Conservation (phyloP, 2,329 filamentous ascomycete species). For the Cytospora leucostoma region DNA sequence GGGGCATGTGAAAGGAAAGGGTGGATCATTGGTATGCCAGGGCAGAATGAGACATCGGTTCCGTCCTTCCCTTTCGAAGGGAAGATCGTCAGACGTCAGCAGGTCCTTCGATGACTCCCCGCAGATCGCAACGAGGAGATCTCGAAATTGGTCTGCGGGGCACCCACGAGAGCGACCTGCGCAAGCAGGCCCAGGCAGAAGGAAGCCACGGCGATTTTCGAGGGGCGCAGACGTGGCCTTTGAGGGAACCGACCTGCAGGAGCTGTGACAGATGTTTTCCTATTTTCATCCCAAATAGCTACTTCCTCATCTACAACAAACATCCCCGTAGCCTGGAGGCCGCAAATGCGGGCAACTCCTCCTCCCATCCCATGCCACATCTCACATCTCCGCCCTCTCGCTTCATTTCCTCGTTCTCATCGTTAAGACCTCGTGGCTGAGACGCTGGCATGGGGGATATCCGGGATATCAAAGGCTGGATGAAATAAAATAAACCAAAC, state of each 20-base stretch:
- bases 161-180: neutral
- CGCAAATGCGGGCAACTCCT: neutral
- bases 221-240: neutral
- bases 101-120: too few species aligned
- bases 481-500: neutral
- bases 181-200: neutral
- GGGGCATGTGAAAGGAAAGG: too few species aligned
- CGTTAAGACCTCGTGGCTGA: constrained; percentile 12
- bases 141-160: too few species aligned
- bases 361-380: neutral
- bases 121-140: too few species aligned
- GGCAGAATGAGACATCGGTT: too few species aligned
- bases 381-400: neutral
- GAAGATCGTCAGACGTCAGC: too few species aligned
- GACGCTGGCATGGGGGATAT: constrained; percentile 19
- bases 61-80: too few species aligned
- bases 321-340: neutral
- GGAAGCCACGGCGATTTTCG: neutral
- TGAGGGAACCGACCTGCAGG: neutral
- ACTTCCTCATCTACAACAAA: constrained; percentile 18
- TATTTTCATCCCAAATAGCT: constrained; percentile 9
- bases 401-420: constrained; percentile 18
- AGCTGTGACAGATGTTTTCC: neutral
- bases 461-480: constrained; percentile 20
- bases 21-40: too few species aligned